Percentiles rank a stretch among this genome's conserved stretches.
phyloP scores from a whole-genome alignment of 257 asterid species.

The Orobanche coerulescens region DNA sequence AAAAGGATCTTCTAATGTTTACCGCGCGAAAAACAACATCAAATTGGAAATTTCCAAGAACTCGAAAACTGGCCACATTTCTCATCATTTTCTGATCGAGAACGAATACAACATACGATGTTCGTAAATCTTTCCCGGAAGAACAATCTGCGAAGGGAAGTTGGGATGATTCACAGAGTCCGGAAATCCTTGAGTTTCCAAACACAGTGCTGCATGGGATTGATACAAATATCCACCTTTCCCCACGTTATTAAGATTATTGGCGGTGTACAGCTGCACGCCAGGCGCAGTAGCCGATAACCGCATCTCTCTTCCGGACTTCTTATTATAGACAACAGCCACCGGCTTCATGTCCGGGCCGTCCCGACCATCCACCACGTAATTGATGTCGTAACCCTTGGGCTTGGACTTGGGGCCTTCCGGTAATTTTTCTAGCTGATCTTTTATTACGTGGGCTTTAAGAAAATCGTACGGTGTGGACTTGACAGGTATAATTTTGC shows the following conservation, averaged over 20 bases:
- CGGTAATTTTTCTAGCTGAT: slow-evolving; percentile 38
- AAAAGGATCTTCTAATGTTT: no score
- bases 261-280: slow-evolving; percentile 60
- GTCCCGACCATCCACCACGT: slow-evolving; percentile 39
- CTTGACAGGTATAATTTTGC: slow-evolving; percentile 34
- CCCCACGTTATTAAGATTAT: slow-evolving; percentile 36
- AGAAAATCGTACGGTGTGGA: slow-evolving; percentile 66
- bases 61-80: no score
- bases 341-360: slow-evolving; percentile 32
- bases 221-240: slow-evolving; percentile 53
- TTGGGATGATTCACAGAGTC: slow-evolving; percentile 71
- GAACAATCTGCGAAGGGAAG: slow-evolving; percentile 60
- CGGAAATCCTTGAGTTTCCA: slow-evolving; percentile 91
- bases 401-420: no score
- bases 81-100: slow-evolving; percentile 27
- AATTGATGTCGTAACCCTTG: slow-evolving; percentile 69
- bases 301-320: slow-evolving; percentile 60
- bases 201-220: slow-evolving; percentile 52
- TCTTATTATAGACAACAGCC: slow-evolving; percentile 38
- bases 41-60: no score
- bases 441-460: slow-evolving; percentile 33
- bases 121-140: slow-evolving; percentile 37
- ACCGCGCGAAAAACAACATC: no score
- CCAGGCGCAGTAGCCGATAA: slow-evolving; percentile 49
- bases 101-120: slow-evolving; percentile 48